Evolutionary conservation across 495 filamentous ascomycete genomes (phyloP), one percentile per base, ranked within the genome.

Genomic region (Neurospora sp.): DNA sequence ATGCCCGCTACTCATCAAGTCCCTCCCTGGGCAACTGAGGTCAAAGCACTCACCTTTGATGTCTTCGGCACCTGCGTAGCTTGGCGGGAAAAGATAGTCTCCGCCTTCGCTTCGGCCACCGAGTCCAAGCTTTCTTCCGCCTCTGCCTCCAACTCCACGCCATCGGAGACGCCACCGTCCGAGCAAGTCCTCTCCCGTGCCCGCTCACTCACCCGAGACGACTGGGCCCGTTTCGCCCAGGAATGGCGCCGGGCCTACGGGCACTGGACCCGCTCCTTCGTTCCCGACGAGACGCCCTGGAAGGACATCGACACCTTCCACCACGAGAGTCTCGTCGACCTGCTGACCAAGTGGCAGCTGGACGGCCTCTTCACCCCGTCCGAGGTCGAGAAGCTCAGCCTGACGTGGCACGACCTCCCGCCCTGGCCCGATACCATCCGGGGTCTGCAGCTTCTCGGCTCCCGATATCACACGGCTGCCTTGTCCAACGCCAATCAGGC

Each of bases 1-100:
- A 65, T 65, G 53, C 31, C 53, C 6, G 53, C 53, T 35, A 35
- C 22, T 35, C 53, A 35, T 18, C 70, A 39, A 14, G 27, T n/a
- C 37, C 48, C 48, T 41, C 70, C 70, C 31, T 46, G 68, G 38
- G 18, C 69, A 22, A 20, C 40, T 27, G 69, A 71, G 20, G 69
- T 85, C 72, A 85, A 86, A 73, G 86, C 82, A 18, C 76, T 88
- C n/a, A 84, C 83, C 35, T 88, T 88, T 73, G 86, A 87, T 77
- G 84, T 91, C 76, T 95, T 95, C 82, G 93, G 93, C 74, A 94
- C 92, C 5, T 86, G 90, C 70, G 92, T 94, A 37, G 84, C 92
- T 82, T 93, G 91, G 90, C 87, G 91, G 70, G 82, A 80, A 39
- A 86, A 87, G 39, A 85, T 95, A 31, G 86, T 82, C 31, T 77